phyloP scores from a whole-genome alignment of 139 green algal genomes.

The Chlamydomonas sphaeroides region DNA sequence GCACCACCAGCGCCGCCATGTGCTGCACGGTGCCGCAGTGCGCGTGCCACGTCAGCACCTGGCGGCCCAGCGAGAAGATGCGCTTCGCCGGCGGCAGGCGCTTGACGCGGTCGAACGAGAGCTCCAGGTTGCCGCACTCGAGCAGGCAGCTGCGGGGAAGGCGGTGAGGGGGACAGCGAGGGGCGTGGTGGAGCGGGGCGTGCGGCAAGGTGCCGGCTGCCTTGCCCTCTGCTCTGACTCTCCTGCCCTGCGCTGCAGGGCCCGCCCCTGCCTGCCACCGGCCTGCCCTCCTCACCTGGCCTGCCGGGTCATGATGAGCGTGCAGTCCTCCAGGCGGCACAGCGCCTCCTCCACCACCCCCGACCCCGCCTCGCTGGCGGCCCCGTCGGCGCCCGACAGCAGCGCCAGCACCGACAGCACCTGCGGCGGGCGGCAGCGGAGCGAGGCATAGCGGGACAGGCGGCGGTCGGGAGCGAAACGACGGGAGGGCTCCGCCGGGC shows the following conservation, averaged over 20 bases:
- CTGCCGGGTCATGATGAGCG: slow-evolving; percentile 46
- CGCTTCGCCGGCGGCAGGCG: slow-evolving; percentile 26
- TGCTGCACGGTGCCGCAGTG: slow-evolving; percentile 14
- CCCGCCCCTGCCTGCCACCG: too few species aligned
- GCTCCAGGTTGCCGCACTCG: neutral
- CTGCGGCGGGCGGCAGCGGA: neutral
- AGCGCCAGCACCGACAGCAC: neutral
- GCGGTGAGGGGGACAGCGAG: neutral
- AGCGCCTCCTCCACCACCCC: slow-evolving; percentile 47
- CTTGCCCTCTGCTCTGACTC: too few species aligned
- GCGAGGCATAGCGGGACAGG: too few species aligned
- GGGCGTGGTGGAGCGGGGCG: too few species aligned
- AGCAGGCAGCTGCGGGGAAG: slow-evolving; percentile 21
- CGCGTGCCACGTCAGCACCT: slow-evolving; percentile 22
- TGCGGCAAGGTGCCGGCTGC: too few species aligned
- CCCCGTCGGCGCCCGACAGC: neutral
- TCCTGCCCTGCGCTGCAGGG: too few species aligned
- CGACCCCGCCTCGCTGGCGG: neutral
- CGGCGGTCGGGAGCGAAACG: neutral
- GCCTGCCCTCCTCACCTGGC: neutral
- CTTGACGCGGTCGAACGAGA: slow-evolving; percentile 16
- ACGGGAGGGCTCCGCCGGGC: too few species aligned
- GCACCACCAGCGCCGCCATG: slow-evolving; percentile 45
- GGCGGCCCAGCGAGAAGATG: slow-evolving; percentile 6
- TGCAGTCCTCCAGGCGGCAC: slow-evolving; percentile 51